These are phyloP conservation scores for Reutealis trisperma DNA, from an alignment of 345 rosid genomes.

Conservation along the genomic window DNA sequence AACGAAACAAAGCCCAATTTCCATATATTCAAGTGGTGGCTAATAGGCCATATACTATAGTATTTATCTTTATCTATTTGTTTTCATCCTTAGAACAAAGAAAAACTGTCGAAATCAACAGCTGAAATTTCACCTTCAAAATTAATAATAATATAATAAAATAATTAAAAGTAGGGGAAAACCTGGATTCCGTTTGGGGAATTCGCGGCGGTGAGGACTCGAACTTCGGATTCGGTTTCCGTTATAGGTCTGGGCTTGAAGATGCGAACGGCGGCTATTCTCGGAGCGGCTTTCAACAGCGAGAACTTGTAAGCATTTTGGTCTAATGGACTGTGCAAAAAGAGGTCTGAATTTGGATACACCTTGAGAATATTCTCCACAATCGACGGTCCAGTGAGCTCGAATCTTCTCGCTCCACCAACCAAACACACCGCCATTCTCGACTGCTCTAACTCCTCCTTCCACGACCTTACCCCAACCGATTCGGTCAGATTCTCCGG, in stretches of 20 bases:
- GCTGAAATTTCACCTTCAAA: neutral
- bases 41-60: too few species aligned
- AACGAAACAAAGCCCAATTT: neutral
- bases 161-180: too few species aligned
- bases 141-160: too few species aligned
- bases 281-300: constrained; percentile 59
- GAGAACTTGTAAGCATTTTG: constrained; percentile 64
- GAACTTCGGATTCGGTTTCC: constrained; percentile 52
- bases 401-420: constrained; percentile 91
- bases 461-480: constrained; percentile 9
- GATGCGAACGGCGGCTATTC: constrained; percentile 70
- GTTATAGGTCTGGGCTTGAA: constrained; percentile 51
- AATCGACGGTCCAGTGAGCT: constrained; percentile 87
- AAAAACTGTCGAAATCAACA: neutral
- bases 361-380: constrained; percentile 57
- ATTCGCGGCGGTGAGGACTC: constrained; percentile 72
- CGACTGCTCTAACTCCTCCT: constrained; percentile 37
- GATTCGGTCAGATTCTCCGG: neutral
- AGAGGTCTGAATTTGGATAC: constrained; percentile 86
- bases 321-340: constrained; percentile 75
- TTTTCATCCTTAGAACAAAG: neutral
- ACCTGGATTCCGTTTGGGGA: constrained; percentile 98
- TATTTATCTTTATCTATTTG: neutral
- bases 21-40: too few species aligned
- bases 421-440: constrained; percentile 90